Evolutionary conservation across 768 basidiomycete genomes (phyloP).

Genomic region (Mycena chlorophos): DNA sequence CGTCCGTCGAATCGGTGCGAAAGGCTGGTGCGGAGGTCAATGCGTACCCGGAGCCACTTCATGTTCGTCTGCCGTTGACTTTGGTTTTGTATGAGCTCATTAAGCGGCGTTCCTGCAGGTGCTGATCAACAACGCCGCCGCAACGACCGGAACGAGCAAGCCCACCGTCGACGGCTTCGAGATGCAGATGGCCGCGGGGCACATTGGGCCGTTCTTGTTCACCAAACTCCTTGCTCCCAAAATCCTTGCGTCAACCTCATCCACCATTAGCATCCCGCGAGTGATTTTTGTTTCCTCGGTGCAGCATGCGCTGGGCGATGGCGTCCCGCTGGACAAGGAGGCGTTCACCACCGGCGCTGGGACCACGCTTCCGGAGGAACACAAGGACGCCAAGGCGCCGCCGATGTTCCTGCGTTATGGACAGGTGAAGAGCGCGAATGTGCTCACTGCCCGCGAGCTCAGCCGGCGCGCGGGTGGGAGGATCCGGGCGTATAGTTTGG

Average conservation of each 20-base stretch:
- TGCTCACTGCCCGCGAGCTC: not conserved
- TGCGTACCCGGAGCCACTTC: not conserved
- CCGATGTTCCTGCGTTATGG: not conserved
- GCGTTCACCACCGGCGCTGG: too few relatives aligned
- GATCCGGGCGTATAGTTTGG: not conserved
- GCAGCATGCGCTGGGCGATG: not conserved
- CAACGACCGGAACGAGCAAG: not conserved
- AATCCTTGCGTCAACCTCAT: not conserved
- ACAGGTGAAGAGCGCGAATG: not conserved
- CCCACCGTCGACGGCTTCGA: not conserved
- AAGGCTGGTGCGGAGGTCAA: not conserved
- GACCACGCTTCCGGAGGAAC: not conserved
- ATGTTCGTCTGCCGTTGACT: not conserved
- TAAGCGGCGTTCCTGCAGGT: not conserved
- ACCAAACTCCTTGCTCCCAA: not conserved
- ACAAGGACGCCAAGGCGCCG: too few relatives aligned
- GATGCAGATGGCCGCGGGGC: not conserved
- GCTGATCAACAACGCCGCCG: not conserved
- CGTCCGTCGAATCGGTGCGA: not conserved
- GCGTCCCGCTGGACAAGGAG: not conserved
- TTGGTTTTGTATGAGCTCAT: not conserved
- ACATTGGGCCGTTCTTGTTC: too few relatives aligned
- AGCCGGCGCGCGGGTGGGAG: not conserved
- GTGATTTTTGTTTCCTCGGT: not conserved
- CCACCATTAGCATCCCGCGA: not conserved